These are phyloP conservation scores for Chaetomiaceae sp. DNA, from an alignment of 2,329 filamentous ascomycete genomes.

Conservation along the genomic window DNA sequence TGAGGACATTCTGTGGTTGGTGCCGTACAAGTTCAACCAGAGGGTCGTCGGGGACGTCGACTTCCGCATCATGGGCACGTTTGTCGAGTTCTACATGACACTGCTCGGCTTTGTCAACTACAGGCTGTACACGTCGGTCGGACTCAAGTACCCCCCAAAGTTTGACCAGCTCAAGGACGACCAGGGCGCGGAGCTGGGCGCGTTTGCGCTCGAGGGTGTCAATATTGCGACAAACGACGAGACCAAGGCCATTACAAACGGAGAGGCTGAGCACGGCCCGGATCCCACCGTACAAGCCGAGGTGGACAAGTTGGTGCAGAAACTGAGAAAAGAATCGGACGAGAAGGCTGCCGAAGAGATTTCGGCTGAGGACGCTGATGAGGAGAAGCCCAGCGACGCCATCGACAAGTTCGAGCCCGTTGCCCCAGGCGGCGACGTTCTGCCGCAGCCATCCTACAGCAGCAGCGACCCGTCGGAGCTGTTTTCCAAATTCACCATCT, in stretches of 20 bases:
- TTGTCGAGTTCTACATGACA: slow-evolving; percentile 98
- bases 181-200: slow-evolving; percentile 80
- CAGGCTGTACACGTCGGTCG: slow-evolving; percentile 83
- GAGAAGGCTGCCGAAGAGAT: slow-evolving; percentile 39
- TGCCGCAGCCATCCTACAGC: slow-evolving; percentile 70
- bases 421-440: slow-evolving; percentile 76
- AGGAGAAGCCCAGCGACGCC: slow-evolving; percentile 51
- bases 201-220: slow-evolving; percentile 79
- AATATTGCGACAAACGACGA: slow-evolving; percentile 55
- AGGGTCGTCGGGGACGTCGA: slow-evolving; percentile 89
- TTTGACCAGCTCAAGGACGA: slow-evolving; percentile 87
- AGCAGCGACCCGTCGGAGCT: slow-evolving; percentile 67
- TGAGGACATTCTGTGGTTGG: slow-evolving; percentile 94
- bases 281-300: slow-evolving; percentile 61
- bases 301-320: slow-evolving; percentile 65
- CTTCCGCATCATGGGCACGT: slow-evolving; percentile 98
- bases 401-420: slow-evolving; percentile 91
- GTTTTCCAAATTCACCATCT: slow-evolving; percentile 87
- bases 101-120: slow-evolving; percentile 95
- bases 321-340: slow-evolving; percentile 52
- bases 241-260: slow-evolving; percentile 50
- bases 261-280: slow-evolving; percentile 49
- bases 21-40: slow-evolving; percentile 98
- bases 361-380: slow-evolving; percentile 39
- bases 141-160: slow-evolving; percentile 91